A percentile compares a stretch with the other conserved stretches of the same genome.
These are phyloP conservation scores for Mycena galopus DNA, from an alignment of 768 basidiomycete species.

Conservation along the genomic window DNA sequence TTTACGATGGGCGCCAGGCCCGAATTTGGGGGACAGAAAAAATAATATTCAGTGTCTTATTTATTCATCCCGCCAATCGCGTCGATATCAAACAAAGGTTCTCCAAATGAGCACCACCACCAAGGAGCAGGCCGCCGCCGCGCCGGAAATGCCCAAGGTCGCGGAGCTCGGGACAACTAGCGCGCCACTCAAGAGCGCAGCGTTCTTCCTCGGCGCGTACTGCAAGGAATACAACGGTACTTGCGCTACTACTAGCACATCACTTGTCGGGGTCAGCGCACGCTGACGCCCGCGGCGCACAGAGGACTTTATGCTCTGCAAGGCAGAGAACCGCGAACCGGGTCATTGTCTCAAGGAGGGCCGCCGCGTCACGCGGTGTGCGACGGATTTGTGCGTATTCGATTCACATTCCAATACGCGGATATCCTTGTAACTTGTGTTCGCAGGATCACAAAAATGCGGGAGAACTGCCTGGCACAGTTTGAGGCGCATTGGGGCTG, in stretches of 20 bases:
- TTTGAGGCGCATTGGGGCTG: slow-evolving; percentile 96
- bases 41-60: not conserved
- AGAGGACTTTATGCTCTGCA: slow-evolving; percentile 99
- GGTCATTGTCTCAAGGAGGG: slow-evolving; percentile 97
- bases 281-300: slow-evolving; percentile 12
- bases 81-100: slow-evolving; percentile 3
- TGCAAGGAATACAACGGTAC: slow-evolving; percentile 97
- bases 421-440: not conserved
- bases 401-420: not conserved
- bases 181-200: slow-evolving; percentile 94
- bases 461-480: slow-evolving; percentile 88
- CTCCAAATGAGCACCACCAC: slow-evolving; percentile 27
- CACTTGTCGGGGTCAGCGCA: not conserved
- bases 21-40: no score
- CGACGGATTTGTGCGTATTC: slow-evolving; percentile 86
- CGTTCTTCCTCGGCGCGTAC: slow-evolving; percentile 96
- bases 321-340: slow-evolving; percentile 90
- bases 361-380: slow-evolving; percentile 94
- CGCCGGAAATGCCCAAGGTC: slow-evolving; percentile 70
- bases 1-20: no score
- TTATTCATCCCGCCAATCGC: slow-evolving; percentile 2
- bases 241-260: slow-evolving; percentile 32
- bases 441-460: slow-evolving; percentile 89
- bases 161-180: slow-evolving; percentile 91
- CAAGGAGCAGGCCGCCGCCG: slow-evolving; percentile 17